Conservation (phyloP, 1,139 yeast species). For the Pneumocystis canis region DNA sequence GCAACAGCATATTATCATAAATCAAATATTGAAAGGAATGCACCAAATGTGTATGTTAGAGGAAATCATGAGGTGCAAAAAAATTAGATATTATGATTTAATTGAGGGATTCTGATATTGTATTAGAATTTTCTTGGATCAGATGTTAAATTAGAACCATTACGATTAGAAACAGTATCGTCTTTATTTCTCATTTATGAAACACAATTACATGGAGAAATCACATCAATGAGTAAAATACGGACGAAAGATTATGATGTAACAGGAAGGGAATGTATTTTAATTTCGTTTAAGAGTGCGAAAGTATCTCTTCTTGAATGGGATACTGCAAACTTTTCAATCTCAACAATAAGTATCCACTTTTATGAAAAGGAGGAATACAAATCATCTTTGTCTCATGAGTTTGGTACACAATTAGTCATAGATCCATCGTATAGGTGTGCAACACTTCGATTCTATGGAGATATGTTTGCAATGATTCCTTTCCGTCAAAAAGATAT, state of each 20-base stretch:
- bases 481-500: slow-evolving; percentile 43
- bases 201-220: slow-evolving; percentile 55
- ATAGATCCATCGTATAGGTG: slow-evolving; percentile 55
- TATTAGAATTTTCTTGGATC: slow-evolving; percentile 3
- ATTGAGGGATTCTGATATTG: slow-evolving; percentile 9
- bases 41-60: not conserved
- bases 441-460: slow-evolving; percentile 48
- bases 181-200: slow-evolving; percentile 47
- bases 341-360: slow-evolving; percentile 68
- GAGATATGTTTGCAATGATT: slow-evolving; percentile 54
- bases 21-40: not conserved
- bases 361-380: slow-evolving; percentile 61
- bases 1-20: not conserved
- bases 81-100: too few species aligned
- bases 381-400: slow-evolving; percentile 33
- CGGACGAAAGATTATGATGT: slow-evolving; percentile 32
- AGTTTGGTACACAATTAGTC: slow-evolving; percentile 35
- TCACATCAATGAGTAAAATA: slow-evolving; percentile 44
- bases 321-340: slow-evolving; percentile 38
- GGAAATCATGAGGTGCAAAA: slow-evolving; percentile 9
- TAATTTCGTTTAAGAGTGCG: slow-evolving; percentile 59
- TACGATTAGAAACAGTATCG: slow-evolving; percentile 20
- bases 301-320: slow-evolving; percentile 65
- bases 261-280: slow-evolving; percentile 39
- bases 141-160: slow-evolving; percentile 16